Evolutionary conservation across 768 basidiomycete species (phyloP).

Genomic region (Phlegmacium glaucopus): DNA sequence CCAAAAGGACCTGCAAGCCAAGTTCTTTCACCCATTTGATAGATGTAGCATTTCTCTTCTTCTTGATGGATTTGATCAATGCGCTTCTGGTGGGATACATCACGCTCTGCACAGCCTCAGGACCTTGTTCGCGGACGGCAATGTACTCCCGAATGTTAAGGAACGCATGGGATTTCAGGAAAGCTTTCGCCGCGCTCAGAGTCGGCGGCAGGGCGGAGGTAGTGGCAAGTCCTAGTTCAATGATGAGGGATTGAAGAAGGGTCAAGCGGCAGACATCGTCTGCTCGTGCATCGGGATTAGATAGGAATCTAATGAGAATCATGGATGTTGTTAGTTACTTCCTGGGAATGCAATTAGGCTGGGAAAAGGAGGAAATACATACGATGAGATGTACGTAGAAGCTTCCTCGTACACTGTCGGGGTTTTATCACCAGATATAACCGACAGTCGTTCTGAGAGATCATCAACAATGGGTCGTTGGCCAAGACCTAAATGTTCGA

Average conservation of each 20-base stretch:
- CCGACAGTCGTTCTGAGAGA: slow-evolving; percentile 42
- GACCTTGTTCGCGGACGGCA: slow-evolving; percentile 59
- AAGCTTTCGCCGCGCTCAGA: slow-evolving; percentile 62
- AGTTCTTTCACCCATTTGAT: slow-evolving; percentile 60
- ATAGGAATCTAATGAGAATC: slow-evolving; percentile 44
- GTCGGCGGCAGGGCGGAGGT: slow-evolving; percentile 47
- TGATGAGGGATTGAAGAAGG: slow-evolving; percentile 68
- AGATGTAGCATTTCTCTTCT: slow-evolving; percentile 38
- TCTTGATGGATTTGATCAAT: slow-evolving; percentile 58
- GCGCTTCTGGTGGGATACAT: slow-evolving; percentile 62
- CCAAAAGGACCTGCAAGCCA: slow-evolving; percentile 61
- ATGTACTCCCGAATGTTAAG: slow-evolving; percentile 75
- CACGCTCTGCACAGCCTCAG: slow-evolving; percentile 52
- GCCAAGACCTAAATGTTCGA: slow-evolving; percentile 15
- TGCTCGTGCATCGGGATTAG: slow-evolving; percentile 40
- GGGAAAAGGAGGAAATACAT: slow-evolving; percentile 34
- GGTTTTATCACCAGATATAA: slow-evolving; percentile 26
- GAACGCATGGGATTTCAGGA: slow-evolving; percentile 64
- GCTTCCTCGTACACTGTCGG: slow-evolving; percentile 55
- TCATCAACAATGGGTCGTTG: slow-evolving; percentile 45
- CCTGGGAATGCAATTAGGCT: not conserved
- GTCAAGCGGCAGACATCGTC: slow-evolving; percentile 49
- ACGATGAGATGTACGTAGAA: slow-evolving; percentile 58
- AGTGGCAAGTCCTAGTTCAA: slow-evolving; percentile 67
- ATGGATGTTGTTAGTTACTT: not conserved